These are phyloP conservation scores for Elaeis guineensis DNA, from an alignment of 176 grass and related monocot genomes.

Conservation along the genomic window DNA sequence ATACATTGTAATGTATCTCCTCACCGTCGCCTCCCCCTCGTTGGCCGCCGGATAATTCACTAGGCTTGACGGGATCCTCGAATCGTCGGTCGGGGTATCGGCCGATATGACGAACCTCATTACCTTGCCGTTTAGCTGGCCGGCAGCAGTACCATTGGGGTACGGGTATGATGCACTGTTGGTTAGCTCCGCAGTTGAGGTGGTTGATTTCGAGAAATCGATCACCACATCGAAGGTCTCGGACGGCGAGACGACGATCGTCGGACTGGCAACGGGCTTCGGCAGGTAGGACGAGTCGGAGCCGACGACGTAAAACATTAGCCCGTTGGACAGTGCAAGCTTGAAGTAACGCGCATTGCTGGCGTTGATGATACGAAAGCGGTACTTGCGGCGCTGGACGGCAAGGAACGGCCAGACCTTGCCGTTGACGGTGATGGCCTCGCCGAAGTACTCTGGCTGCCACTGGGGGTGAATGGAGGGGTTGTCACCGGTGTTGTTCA, in stretches of 20 bases:
- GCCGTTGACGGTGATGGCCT: conserved; percentile 54
- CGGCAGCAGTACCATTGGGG: conserved; percentile 32
- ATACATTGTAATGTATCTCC: conserved; percentile 49
- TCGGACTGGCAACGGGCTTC: conserved; percentile 3
- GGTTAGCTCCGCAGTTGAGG: conserved; percentile 12
- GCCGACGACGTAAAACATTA: conserved; percentile 48
- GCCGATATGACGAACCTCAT: conserved; percentile 44
- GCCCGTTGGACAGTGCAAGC: conserved; percentile 34
- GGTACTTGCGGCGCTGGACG: conserved; percentile 39
- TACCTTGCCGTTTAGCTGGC: conserved; percentile 26
- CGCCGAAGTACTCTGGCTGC: conserved; percentile 71
- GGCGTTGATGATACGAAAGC: conserved; percentile 55
- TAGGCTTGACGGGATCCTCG: conserved; percentile 30
- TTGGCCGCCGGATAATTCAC: conserved; percentile 22
- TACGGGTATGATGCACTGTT: conserved; percentile 66
- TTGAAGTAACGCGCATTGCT: conserved; percentile 72
- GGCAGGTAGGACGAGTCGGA: conserved; percentile 54
- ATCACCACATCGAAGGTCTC: conserved; percentile 59
- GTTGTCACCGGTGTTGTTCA: conserved; percentile 41
- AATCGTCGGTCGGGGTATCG: not conserved
- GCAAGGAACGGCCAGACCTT: conserved; percentile 62
- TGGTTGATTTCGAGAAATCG: conserved; percentile 19
- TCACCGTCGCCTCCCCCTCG: conserved; percentile 20
- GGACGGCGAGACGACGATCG: conserved; percentile 33
- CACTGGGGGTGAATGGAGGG: conserved; percentile 40